phyloP scores from a whole-genome alignment of 179 eudicot species.

The Drosera spatulata region DNA sequence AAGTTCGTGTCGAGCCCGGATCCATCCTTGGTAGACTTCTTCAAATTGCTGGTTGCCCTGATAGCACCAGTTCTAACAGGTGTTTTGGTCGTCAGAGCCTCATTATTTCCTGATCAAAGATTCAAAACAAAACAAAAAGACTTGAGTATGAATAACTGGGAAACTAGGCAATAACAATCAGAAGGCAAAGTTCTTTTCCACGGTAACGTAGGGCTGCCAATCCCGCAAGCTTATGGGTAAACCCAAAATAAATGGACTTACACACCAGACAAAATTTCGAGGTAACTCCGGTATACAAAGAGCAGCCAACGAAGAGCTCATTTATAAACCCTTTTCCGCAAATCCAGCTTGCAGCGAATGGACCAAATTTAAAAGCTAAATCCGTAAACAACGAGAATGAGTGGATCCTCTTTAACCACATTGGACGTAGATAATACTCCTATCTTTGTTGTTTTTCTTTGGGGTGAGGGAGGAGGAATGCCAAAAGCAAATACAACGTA shows the following conservation, averaged over 20 bases:
- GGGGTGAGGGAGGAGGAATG: slow-evolving; percentile 1
- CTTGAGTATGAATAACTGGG: neutral
- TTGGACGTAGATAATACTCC: neutral
- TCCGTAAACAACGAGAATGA: neutral
- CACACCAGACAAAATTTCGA: no score
- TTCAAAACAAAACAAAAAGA: neutral
- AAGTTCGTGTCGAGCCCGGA: slow-evolving; percentile 22
- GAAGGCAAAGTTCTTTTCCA: no score
- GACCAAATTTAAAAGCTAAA: no score
- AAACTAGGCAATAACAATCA: slow-evolving; percentile 2
- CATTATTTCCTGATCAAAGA: slow-evolving; percentile 34
- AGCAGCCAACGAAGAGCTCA: no score
- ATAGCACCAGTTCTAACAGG: slow-evolving; percentile 26
- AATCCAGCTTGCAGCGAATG: no score
- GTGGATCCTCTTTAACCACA: neutral
- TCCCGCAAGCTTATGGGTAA: no score
- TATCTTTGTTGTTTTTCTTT: no score
- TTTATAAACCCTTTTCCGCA: no score
- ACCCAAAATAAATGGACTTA: no score
- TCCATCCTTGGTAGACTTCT: slow-evolving; percentile 33
- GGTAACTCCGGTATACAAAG: no score
- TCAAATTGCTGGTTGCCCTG: slow-evolving; percentile 30
- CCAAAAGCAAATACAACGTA: slow-evolving; percentile 11
- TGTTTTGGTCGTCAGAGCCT: slow-evolving; percentile 27
- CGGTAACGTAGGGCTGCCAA: no score